Percentiles rank a stretch among this genome's conserved stretches.
phyloP scores from a whole-genome alignment of 2,329 filamentous ascomycete genomes.

The Colletotrichum destructivum region DNA sequence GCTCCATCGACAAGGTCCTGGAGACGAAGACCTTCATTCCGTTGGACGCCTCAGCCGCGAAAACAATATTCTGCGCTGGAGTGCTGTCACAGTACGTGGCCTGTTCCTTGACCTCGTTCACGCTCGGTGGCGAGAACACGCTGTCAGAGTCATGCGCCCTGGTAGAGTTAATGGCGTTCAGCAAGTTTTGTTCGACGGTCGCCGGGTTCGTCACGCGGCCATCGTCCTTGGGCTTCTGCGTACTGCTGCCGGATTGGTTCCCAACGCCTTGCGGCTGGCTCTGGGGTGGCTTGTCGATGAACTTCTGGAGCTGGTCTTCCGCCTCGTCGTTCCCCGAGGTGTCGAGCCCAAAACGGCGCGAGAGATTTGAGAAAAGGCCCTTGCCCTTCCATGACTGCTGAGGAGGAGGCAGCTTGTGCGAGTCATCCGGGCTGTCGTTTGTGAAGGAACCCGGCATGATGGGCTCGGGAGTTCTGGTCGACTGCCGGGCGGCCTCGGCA shows the following conservation, averaged over 20 bases:
- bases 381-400: conserved; percentile 60
- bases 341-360: conserved; percentile 78
- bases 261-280: conserved; percentile 29
- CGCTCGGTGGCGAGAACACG: conserved; percentile 81
- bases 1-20: conserved; percentile 64
- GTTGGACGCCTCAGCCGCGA: conserved; percentile 78
- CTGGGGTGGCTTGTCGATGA: conserved; percentile 55
- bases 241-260: conserved; percentile 26
- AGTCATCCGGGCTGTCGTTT: conserved; percentile 73
- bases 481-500: conserved; percentile 56
- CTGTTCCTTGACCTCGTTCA: conserved; percentile 84
- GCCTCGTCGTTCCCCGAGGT: conserved; percentile 59
- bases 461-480: conserved; percentile 58
- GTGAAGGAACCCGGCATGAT: conserved; percentile 83
- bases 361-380: conserved; percentile 78
- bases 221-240: conserved; percentile 56
- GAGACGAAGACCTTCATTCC: conserved; percentile 82
- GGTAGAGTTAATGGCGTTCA: conserved; percentile 84
- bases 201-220: conserved; percentile 73
- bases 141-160: conserved; percentile 81
- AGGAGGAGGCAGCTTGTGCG: conserved; percentile 47
- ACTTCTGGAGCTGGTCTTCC: conserved; percentile 61
- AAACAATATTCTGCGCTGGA: conserved; percentile 80
- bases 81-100: conserved; percentile 88
- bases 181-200: conserved; percentile 77